A percentile compares a stretch with the other conserved stretches of the same genome.
Conservation (phyloP, 2,329 filamentous ascomycete species). For the Beauveria scarabaeidicola region DNA sequence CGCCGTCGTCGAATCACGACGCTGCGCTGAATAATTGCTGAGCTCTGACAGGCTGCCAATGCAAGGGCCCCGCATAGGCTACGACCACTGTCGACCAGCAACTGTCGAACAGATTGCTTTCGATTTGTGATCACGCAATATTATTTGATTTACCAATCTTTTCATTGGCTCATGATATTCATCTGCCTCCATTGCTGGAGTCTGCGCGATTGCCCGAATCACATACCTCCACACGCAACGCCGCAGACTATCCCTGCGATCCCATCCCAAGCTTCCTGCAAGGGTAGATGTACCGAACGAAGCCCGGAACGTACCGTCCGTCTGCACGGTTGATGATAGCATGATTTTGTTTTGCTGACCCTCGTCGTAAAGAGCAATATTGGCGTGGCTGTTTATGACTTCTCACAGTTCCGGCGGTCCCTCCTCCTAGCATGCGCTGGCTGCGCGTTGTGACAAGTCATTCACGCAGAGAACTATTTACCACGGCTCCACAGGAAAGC, state of each 20-base stretch:
- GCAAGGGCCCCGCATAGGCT: background rate
- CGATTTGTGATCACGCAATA: conserved; percentile 6
- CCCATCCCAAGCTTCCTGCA: background rate
- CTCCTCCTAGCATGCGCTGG: background rate
- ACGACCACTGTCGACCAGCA: background rate
- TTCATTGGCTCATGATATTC: background rate
- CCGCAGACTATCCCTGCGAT: background rate
- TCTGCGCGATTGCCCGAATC: conserved; percentile 1
- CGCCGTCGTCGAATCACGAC: conserved; percentile 5
- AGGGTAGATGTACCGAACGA: background rate
- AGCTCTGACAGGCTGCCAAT: conserved; percentile 16
- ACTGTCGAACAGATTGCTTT: background rate
- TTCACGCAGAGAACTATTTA: background rate
- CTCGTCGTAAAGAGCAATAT: background rate
- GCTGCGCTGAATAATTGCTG: conserved; percentile 20
- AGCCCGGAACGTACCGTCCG: background rate
- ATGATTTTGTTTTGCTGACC: background rate
- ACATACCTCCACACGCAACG: background rate
- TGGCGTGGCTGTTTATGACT: background rate
- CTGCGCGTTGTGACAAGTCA: conserved; percentile 3
- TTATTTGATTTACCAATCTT: background rate
- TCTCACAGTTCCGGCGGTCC: background rate
- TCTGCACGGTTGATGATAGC: background rate
- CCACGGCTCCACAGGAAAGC: background rate
- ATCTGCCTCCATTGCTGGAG: background rate